Evolutionary conservation across 2,329 filamentous ascomycete species (phyloP).

Genomic region (Septoria linicola): DNA sequence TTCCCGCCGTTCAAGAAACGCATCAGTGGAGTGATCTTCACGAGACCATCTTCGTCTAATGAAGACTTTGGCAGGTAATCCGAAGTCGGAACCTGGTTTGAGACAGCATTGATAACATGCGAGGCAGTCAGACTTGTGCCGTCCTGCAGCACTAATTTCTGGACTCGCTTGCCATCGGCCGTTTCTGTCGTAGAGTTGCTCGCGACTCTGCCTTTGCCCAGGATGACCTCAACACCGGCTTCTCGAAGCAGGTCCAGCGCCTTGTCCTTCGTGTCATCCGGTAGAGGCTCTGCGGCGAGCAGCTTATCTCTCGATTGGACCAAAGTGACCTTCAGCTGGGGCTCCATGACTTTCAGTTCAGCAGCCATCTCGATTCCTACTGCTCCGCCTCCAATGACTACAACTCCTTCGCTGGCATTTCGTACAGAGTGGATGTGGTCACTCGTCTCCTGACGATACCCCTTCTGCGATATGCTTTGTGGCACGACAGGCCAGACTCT

Average conservation of each 20-base stretch:
- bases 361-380: slow-evolving; percentile 81
- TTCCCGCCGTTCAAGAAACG: slow-evolving; percentile 55
- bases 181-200: slow-evolving; percentile 49
- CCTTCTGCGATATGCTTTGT: slow-evolving; percentile 59
- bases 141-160: slow-evolving; percentile 59
- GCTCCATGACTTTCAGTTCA: slow-evolving; percentile 69
- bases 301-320: slow-evolving; percentile 70
- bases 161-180: slow-evolving; percentile 41
- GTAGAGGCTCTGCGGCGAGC: slow-evolving; percentile 70
- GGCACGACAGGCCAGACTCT: slow-evolving; percentile 72
- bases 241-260: slow-evolving; percentile 60
- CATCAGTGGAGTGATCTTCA: slow-evolving; percentile 61
- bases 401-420: slow-evolving; percentile 57
- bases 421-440: slow-evolving; percentile 57
- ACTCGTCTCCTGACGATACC: slow-evolving; percentile 62
- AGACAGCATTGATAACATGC: slow-evolving; percentile 68
- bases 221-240: slow-evolving; percentile 63
- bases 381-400: slow-evolving; percentile 73
- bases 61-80: slow-evolving; percentile 59
- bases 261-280: slow-evolving; percentile 66
- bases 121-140: slow-evolving; percentile 61
- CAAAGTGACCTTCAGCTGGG: slow-evolving; percentile 66
- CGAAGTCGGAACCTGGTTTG: slow-evolving; percentile 61
- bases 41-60: slow-evolving; percentile 64
- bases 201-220: slow-evolving; percentile 57